Conservation (phyloP, 257 asterid species). For the Jacaranda mimosifolia region DNA sequence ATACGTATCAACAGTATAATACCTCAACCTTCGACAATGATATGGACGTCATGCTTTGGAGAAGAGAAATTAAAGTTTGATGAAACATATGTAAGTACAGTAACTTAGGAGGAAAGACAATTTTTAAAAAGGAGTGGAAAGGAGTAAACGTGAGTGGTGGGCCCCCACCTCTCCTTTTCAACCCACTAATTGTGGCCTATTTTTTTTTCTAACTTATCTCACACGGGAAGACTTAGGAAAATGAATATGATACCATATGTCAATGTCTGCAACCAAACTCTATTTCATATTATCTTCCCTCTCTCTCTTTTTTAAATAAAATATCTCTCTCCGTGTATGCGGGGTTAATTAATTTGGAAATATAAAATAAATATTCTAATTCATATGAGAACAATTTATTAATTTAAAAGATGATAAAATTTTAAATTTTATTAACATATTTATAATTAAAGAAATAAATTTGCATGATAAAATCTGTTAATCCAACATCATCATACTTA, state of each 20-base stretch:
- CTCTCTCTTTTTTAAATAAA: not conserved
- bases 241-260: constrained; percentile 49
- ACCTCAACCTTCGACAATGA: too few species aligned
- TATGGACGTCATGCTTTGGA: too few species aligned
- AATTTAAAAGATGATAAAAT: too few species aligned
- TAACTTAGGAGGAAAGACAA: constrained; percentile 28
- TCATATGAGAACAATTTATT: too few species aligned
- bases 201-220: constrained; percentile 41
- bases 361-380: too few species aligned
- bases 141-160: constrained; percentile 44
- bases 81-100: not conserved
- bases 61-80: too few species aligned
- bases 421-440: too few species aligned
- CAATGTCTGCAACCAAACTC: constrained; percentile 40
- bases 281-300: not conserved
- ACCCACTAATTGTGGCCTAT: constrained; percentile 39
- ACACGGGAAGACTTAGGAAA: constrained; percentile 37
- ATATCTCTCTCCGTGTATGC: not conserved
- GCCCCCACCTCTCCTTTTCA: constrained; percentile 43
- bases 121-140: not conserved
- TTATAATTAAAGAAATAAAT: too few species aligned
- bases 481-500: too few species aligned
- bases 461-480: too few species aligned
- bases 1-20: too few species aligned
- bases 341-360: too few species aligned